A percentile compares a stretch with the other conserved stretches of the same genome.
Conservation (phyloP, 768 basidiomycete species). For the Pisolithus marmoratus region DNA sequence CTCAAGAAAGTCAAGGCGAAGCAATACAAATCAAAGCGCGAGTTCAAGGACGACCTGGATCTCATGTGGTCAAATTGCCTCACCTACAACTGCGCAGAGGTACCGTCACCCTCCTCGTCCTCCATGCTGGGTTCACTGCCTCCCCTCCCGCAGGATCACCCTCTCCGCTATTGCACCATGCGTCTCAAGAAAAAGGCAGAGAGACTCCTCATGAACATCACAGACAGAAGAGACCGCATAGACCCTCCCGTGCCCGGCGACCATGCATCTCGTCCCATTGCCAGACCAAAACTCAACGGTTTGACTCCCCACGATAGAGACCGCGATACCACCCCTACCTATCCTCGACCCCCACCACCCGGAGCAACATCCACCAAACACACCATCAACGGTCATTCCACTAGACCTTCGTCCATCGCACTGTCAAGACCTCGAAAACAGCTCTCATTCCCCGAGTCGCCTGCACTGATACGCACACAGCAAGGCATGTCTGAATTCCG, state of each 20-base stretch:
- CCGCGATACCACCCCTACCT: constrained; percentile 8
- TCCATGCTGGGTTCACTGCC: not conserved
- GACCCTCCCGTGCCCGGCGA: constrained; percentile 61
- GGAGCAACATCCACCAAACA: not conserved
- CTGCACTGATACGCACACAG: constrained; percentile 64
- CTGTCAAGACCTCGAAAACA: constrained; percentile 30
- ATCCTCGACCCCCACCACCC: constrained; percentile 23
- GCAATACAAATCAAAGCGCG: constrained; percentile 88
- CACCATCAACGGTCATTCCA: not conserved
- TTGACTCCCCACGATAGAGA: constrained; percentile 25
- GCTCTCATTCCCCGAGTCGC: constrained; percentile 56
- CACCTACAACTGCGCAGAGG: constrained; percentile 87
- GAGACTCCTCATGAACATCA: constrained; percentile 79
- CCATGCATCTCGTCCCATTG: constrained; percentile 15
- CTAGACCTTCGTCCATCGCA: not conserved
- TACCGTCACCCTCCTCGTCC: constrained; percentile 21
- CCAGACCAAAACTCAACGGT: constrained; percentile 46
- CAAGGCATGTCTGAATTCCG: constrained; percentile 69
- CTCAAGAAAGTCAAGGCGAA: constrained; percentile 89
- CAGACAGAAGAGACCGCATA: constrained; percentile 77
- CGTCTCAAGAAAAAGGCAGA: constrained; percentile 83
- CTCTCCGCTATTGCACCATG: constrained; percentile 74
- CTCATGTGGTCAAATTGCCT: constrained; percentile 97
- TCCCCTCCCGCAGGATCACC: constrained; percentile 61
- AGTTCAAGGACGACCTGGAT: constrained; percentile 91